Evolutionary conservation across 306 rosid genomes (phyloP).

Genomic region (Dicorynia guianensis): DNA sequence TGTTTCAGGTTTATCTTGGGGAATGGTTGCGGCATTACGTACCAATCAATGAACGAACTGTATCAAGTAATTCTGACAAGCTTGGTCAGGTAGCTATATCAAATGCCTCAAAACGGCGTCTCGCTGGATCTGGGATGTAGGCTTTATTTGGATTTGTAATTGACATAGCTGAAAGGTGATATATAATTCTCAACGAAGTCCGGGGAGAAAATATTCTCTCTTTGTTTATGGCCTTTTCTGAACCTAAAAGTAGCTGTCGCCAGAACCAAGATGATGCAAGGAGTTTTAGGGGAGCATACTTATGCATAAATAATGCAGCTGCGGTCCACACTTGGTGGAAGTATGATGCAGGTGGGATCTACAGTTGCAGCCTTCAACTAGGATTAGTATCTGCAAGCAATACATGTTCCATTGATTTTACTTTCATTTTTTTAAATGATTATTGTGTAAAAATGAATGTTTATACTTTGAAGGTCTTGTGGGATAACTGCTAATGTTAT

Average conservation of each 20-base stretch:
- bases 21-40: slow-evolving; percentile 80
- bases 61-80: slow-evolving; percentile 57
- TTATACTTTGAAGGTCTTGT: no score
- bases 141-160: background rate
- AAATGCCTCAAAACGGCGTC: slow-evolving; percentile 80
- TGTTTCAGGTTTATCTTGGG: slow-evolving; percentile 76
- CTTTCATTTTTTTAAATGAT: background rate
- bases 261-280: slow-evolving; percentile 21
- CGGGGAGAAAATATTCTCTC: background rate
- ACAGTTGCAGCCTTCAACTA: slow-evolving; percentile 10
- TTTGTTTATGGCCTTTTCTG: background rate
- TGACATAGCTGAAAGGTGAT: slow-evolving; percentile 12
- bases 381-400: slow-evolving; percentile 1
- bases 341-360: slow-evolving; percentile 24
- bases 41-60: slow-evolving; percentile 59
- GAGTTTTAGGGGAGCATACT: slow-evolving; percentile 17
- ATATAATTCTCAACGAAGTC: slow-evolving; percentile 8
- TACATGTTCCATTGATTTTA: background rate
- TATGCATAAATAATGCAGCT: slow-evolving; percentile 21
- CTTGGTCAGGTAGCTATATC: slow-evolving; percentile 79
- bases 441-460: no score
- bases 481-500: no score
- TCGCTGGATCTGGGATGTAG: slow-evolving; percentile 72
- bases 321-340: slow-evolving; percentile 24
- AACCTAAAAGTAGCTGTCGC: background rate